Base-by-base conservation (phyloP, 768 basidiomycete species). In the Galerina marginata region DNA sequence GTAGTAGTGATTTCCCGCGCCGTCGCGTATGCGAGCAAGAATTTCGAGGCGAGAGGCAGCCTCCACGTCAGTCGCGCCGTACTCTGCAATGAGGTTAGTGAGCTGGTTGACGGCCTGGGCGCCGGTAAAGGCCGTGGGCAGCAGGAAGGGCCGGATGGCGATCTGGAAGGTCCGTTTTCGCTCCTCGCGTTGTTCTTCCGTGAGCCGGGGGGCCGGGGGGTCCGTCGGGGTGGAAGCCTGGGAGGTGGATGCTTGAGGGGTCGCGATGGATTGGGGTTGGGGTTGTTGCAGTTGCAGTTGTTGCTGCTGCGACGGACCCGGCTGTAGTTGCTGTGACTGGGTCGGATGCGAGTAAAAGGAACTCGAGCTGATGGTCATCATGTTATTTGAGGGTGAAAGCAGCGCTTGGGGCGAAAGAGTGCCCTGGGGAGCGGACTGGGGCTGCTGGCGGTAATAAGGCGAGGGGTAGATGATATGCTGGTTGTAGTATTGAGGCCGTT, bases 1-100 rank as follows among this genome's bases (percentile, higher is more conserved):
- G 71, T 91, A 93, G 69, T 94, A 95, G 67, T 92, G 90, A 69
- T 93, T 92, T 43, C 87, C 90, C 29, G 93, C 93, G 49, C 88
- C 86, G 72, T 95, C 92, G 63, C 92, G 83, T 64, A 94, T 90
- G 74, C 87, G 89, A 15, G 88, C 89, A 56, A 95, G 75, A 54
- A 94, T 88, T 70, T 94, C 91, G 56, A 90, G 69, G 5, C 93
- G 87, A 16, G 81, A 81, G n/a, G 75, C 60, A 6, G 83, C 75
- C 56, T 92, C 89, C 23, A 92, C 86, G 25, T 92, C 89, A 49
- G 79, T 69, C 15, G 82, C 74, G 36, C 90, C 88, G 70, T 81
- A 89, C 46, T 86, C 82, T 43, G 77, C 78, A 39, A 94, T 83
- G 40, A 77, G 78, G 33, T 77, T 76, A 23, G 87, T 85, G 40